Conservation (phyloP, 257 asterid genomes). For the Penstemon barbatus region DNA sequence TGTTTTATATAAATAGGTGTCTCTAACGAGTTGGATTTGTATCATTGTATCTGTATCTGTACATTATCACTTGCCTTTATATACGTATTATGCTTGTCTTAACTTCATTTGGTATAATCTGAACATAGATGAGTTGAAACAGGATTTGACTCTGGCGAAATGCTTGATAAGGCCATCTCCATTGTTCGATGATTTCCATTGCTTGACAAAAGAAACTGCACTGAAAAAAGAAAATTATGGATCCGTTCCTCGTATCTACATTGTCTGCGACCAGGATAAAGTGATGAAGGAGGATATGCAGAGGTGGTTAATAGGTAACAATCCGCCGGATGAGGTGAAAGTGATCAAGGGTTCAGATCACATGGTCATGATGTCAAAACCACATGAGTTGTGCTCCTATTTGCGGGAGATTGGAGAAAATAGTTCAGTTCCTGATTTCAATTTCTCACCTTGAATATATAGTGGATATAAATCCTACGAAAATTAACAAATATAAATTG, state of each 20-base stretch:
- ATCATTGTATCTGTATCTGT: not conserved
- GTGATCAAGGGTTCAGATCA: constrained; percentile 41
- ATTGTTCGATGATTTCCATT: constrained; percentile 1
- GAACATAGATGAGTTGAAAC: not conserved
- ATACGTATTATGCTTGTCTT: not conserved
- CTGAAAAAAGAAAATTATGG: constrained; percentile 38
- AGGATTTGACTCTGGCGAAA: constrained; percentile 46
- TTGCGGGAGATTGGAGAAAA: constrained; percentile 25
- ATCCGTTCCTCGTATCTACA: constrained; percentile 37
- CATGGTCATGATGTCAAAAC: constrained; percentile 48
- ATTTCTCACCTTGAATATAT: too few relatives aligned
- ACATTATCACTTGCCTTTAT: not conserved
- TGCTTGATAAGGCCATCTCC: constrained; percentile 37
- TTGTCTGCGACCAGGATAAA: constrained; percentile 36
- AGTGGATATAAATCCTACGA: too few relatives aligned
- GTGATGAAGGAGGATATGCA: constrained; percentile 23
- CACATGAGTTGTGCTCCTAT: constrained; percentile 32
- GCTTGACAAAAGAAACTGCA: not conserved
- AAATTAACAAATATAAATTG: too few relatives aligned
- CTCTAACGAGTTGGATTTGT: too few relatives aligned
- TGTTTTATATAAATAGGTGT: too few relatives aligned
- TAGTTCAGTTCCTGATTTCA: not conserved
- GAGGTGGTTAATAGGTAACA: constrained; percentile 40
- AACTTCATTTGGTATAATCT: not conserved
- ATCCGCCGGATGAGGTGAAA: constrained; percentile 40